Percentiles rank a stretch among this genome's conserved stretches.
Conservation (phyloP, 305 asterid genomes). For the Vinca major region DNA sequence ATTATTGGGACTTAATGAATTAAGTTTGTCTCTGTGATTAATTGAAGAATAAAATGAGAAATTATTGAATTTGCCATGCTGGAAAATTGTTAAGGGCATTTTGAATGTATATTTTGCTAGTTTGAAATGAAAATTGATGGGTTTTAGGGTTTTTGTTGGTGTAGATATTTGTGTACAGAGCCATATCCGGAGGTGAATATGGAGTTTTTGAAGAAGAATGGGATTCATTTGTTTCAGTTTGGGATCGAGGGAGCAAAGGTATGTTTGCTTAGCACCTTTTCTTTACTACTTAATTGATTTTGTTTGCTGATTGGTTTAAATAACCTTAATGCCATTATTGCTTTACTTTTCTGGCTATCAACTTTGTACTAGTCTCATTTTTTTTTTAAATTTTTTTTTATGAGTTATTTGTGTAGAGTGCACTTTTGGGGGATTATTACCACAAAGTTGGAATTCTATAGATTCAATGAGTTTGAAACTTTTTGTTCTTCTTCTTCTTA, state of each 20-base stretch:
- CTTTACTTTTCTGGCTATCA: too few species aligned
- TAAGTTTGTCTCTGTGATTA: too few species aligned
- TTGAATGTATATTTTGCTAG: background rate
- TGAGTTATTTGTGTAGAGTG: too few species aligned
- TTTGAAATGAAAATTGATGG: background rate
- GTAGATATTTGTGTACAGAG: constrained; percentile 71
- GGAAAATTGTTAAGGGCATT: background rate
- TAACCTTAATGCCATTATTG: too few species aligned
- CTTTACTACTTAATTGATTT: background rate
- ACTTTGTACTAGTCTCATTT: too few species aligned
- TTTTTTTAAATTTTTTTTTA: too few species aligned
- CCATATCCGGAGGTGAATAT: constrained; percentile 58
- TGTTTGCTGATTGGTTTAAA: background rate
- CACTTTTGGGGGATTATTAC: background rate
- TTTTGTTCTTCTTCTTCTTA: too few species aligned
- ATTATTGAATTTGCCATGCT: background rate
- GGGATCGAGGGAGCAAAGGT: constrained; percentile 75
- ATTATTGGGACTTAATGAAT: too few species aligned
- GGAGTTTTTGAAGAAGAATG: constrained; percentile 53
- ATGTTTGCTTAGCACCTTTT: constrained; percentile 10
- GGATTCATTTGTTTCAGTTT: constrained; percentile 56
- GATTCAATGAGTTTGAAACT: background rate
- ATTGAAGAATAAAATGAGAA: background rate
- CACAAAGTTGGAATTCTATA: background rate
- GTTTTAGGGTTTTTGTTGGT: background rate